A percentile compares a stretch with the other conserved stretches of the same genome.
phyloP scores from a whole-genome alignment of 371 early-diverging fungal species.

The Mucor indicus region DNA sequence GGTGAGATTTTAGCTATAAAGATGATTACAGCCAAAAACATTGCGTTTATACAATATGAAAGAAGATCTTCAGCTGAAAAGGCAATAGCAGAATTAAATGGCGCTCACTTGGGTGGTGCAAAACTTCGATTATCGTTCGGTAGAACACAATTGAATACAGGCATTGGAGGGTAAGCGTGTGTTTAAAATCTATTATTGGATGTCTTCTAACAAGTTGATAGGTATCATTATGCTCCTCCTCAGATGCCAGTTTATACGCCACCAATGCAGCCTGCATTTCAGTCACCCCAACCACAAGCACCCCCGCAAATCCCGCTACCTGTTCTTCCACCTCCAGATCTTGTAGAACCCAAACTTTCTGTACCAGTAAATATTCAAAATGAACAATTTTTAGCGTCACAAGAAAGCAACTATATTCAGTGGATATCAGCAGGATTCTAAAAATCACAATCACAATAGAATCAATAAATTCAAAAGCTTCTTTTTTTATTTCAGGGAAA shows the following conservation, averaged over 20 bases:
- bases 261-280: neutral
- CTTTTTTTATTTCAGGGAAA: too few relatives aligned
- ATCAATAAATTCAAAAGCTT: too few relatives aligned
- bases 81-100: constrained; percentile 78
- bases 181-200: neutral
- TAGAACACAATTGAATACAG: constrained; percentile 51
- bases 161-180: neutral
- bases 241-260: neutral
- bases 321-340: constrained; percentile 1
- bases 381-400: neutral
- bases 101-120: constrained; percentile 70
- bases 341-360: constrained; percentile 9
- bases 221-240: neutral
- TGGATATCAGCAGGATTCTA: too few relatives aligned
- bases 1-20: constrained; percentile 84
- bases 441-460: too few relatives aligned
- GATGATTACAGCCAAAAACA: constrained; percentile 83
- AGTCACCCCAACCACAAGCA: neutral
- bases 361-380: constrained; percentile 9
- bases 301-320: neutral
- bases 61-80: constrained; percentile 74
- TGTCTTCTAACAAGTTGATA: neutral
- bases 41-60: constrained; percentile 84
- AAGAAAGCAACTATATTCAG: neutral
- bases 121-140: constrained; percentile 85